Evolutionary conservation across 768 basidiomycete genomes (phyloP).

Genomic region (Hebeloma cylindrosporum): DNA sequence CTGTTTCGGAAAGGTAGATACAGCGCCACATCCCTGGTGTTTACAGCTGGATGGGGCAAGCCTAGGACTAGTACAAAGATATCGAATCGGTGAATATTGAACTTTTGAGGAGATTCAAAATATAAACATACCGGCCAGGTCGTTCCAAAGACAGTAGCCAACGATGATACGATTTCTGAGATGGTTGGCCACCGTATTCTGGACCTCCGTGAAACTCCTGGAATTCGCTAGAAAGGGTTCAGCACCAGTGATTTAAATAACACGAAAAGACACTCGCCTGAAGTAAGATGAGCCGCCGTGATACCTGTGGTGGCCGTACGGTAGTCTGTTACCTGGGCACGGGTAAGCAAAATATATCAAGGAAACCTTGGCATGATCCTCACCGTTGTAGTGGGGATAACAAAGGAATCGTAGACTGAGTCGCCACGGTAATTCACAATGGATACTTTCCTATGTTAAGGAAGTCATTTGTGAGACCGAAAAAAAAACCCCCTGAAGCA

Average conservation of each 20-base stretch:
- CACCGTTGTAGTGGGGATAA: constrained; percentile 58
- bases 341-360: background rate
- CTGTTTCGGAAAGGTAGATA: constrained; percentile 79
- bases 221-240: constrained; percentile 43
- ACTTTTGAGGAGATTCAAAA: background rate
- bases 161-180: constrained; percentile 72
- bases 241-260: constrained; percentile 1
- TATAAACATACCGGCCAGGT: constrained; percentile 64
- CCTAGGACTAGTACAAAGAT: constrained; percentile 57
- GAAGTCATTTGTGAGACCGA: constrained; percentile 1
- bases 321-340: constrained; percentile 63
- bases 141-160: constrained; percentile 79
- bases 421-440: constrained; percentile 60
- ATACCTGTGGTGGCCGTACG: constrained; percentile 65
- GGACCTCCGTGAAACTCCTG: constrained; percentile 59
- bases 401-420: constrained; percentile 60
- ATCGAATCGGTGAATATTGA: constrained; percentile 1
- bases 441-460: constrained; percentile 51
- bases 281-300: constrained; percentile 38
- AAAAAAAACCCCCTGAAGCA: constrained; percentile 14
- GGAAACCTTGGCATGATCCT: constrained; percentile 8
- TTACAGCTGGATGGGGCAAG: constrained; percentile 75
- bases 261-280: constrained; percentile 30
- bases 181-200: constrained; percentile 61
- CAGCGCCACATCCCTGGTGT: constrained; percentile 77